These are phyloP conservation scores for Cryptococcus wingfieldii DNA, from an alignment of 1,284 basidiomycete genomes.

Conservation along the genomic window DNA sequence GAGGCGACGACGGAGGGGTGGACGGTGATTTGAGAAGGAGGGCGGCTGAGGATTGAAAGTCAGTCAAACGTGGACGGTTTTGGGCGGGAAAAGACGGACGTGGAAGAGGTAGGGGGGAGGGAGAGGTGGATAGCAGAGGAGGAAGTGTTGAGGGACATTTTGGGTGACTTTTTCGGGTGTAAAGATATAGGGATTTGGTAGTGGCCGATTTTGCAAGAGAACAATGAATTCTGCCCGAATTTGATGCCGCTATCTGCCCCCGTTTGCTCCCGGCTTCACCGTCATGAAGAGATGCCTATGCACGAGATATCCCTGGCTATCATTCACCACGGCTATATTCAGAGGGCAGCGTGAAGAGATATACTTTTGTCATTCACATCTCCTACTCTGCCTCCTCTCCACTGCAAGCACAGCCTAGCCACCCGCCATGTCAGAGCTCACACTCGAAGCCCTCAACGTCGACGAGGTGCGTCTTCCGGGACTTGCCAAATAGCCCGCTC, in stretches of 20 bases:
- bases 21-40: slow-evolving; percentile 70
- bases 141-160: slow-evolving; percentile 46
- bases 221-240: slow-evolving; percentile 5
- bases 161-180: slow-evolving; percentile 6
- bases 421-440: slow-evolving; percentile 14
- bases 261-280: neutral
- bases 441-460: slow-evolving; percentile 20
- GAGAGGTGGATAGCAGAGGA: slow-evolving; percentile 47
- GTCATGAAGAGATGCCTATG: neutral
- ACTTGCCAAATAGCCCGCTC: neutral
- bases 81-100: slow-evolving; percentile 21
- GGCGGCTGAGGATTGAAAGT: slow-evolving; percentile 48
- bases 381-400: no score
- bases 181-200: neutral
- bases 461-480: slow-evolving; percentile 17
- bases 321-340: neutral
- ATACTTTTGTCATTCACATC: no score
- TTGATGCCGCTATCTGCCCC: slow-evolving; percentile 3
- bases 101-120: slow-evolving; percentile 39
- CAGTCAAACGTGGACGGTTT: neutral
- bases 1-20: slow-evolving; percentile 92
- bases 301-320: neutral
- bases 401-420: neutral
- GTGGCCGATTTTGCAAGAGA: neutral
- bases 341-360: neutral